Evolutionary conservation across 208 protist genomes (phyloP).

Genomic region (Acanthamoeba royreba): DNA sequence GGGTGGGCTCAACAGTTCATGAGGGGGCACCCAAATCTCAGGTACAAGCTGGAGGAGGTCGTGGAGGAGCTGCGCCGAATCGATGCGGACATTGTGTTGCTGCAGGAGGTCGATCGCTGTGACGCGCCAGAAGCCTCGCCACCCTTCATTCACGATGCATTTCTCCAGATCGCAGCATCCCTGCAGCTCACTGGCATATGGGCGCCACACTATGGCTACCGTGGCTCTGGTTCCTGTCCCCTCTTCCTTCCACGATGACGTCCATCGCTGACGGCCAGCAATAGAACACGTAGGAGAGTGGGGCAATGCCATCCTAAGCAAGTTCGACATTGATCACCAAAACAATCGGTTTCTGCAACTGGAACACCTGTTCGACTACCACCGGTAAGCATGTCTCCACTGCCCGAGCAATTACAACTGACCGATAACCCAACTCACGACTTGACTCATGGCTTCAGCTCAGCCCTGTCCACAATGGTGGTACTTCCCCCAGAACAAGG

Average conservation of each 20-base stretch:
- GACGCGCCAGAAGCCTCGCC: not conserved
- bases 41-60: not conserved
- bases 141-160: not conserved
- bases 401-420: no score
- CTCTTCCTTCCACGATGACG: not conserved
- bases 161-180: not conserved
- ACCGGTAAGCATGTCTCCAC: not conserved
- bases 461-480: not conserved
- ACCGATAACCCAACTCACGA: no score
- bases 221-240: not conserved
- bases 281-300: not conserved
- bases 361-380: not conserved
- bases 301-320: not conserved
- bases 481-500: not conserved
- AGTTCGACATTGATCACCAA: not conserved
- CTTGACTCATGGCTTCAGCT: no score
- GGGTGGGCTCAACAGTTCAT: not conserved
- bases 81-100: not conserved
- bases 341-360: not conserved
- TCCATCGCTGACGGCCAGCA: not conserved
- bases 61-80: not conserved
- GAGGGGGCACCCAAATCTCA: no score
- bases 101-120: not conserved
- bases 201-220: not conserved
- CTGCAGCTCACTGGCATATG: not conserved